These are phyloP conservation scores for Ceriops decandra DNA, from an alignment of 345 rosid species.

Conservation along the genomic window DNA sequence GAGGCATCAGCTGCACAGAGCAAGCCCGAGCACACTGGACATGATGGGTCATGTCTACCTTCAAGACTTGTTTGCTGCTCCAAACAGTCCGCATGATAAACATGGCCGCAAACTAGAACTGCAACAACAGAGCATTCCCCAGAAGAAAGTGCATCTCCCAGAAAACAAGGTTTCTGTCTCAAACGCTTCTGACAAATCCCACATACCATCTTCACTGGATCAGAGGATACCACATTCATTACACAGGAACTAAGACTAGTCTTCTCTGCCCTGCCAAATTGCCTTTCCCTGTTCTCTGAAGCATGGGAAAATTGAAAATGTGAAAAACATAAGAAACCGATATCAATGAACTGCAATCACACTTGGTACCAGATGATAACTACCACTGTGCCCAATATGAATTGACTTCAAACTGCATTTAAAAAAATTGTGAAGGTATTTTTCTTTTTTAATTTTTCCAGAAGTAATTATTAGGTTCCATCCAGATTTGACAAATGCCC, in stretches of 20 bases:
- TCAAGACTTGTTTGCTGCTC: slow-evolving; percentile 46
- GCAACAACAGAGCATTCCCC: slow-evolving; percentile 49
- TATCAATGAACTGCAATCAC: not conserved
- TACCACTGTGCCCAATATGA: too few species aligned
- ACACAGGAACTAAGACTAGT: slow-evolving; percentile 37
- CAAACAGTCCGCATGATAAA: slow-evolving; percentile 60
- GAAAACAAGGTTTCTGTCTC: slow-evolving; percentile 43
- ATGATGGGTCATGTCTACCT: slow-evolving; percentile 46
- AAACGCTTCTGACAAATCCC: slow-evolving; percentile 51
- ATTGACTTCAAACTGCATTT: too few species aligned
- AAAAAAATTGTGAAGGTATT: too few species aligned
- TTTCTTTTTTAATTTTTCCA: too few species aligned
- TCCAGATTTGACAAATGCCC: too few species aligned
- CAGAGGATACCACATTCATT: slow-evolving; percentile 31
- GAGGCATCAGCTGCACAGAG: slow-evolving; percentile 18
- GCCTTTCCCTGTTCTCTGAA: slow-evolving; percentile 26
- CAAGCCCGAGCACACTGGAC: slow-evolving; percentile 41
- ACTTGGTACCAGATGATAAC: too few species aligned
- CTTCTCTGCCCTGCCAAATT: slow-evolving; percentile 40
- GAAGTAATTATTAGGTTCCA: too few species aligned
- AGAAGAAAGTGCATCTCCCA: slow-evolving; percentile 31
- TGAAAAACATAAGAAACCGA: not conserved
- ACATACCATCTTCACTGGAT: slow-evolving; percentile 40
- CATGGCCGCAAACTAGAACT: slow-evolving; percentile 62
- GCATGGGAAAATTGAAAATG: not conserved